Evolutionary conservation across 768 basidiomycete genomes (phyloP), one percentile per base, ranked within the genome.

Genomic region (Galerina marginata): DNA sequence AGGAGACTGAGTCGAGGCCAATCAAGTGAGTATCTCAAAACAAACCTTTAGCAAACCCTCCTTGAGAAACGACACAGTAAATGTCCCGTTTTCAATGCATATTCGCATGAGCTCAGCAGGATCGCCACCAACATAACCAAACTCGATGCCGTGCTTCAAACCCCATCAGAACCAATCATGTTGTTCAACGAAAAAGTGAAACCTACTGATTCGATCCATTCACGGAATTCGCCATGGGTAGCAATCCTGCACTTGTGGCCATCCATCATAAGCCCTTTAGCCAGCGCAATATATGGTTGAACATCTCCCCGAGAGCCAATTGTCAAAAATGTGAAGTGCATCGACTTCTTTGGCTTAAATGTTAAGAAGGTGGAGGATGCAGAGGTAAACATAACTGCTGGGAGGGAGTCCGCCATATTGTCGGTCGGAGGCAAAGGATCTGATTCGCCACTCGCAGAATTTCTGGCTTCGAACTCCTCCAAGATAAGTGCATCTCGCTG

Each of bases 91-190:
- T 75, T 98, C 96, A 37, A 99, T 90, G 72, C 96, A 99, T 64
- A 99, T 94, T 54, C 93, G 86, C 95, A 99, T 96, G 43, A 99
- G 79, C 74, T 99, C 96, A 1, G 97, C 96, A 9, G 96, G 96
- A 74, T 99, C 97, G 26, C 96, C 96, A 10, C 97, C 96, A 44
- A 99, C 95, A 64, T 85, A 90, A 10, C 91, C 91, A 72, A 91
- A 98, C 69, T 95, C 95, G 67, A 99, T 97, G n/a, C 94, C 95
- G 71, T 99, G 84, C 95, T 97, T 63, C 60, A 36, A 65, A 43
- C 14, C 40, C 15, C 47, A 58, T 62, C 33, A 55, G 29, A 16
- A 23, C 25, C 20, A 10, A 33, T 14, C 51, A 23, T 46, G 52
- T 42, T 57, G 9, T 36, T 12, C 60, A 58, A 54, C 20, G 36